Conservation (phyloP, 176 grass and related monocot genomes). For the Triticum aestivum region DNA sequence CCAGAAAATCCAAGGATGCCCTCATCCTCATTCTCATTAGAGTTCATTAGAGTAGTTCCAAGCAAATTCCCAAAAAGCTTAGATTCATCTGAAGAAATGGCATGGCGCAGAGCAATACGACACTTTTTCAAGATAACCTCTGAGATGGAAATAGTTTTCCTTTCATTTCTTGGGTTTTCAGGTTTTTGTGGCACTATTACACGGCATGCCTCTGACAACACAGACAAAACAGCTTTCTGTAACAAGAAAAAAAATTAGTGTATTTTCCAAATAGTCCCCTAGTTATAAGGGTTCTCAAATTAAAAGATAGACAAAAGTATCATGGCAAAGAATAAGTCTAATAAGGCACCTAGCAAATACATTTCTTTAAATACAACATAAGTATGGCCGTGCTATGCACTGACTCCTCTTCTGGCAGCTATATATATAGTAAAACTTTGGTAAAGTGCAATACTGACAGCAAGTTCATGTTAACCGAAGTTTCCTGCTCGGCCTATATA, state of each 20-base stretch:
- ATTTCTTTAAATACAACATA: slow-evolving; percentile 5
- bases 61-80: slow-evolving; percentile 95
- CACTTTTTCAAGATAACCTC: slow-evolving; percentile 84
- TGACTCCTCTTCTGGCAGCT: neutral
- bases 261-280: neutral
- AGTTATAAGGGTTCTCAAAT: neutral
- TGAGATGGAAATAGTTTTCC: slow-evolving; percentile 65
- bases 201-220: slow-evolving; percentile 68
- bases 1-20: slow-evolving; percentile 97
- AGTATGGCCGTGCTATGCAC: slow-evolving; percentile 5
- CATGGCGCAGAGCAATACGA: slow-evolving; percentile 63
- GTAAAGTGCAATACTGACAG: neutral
- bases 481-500: neutral
- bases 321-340: slow-evolving; percentile 18
- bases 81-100: slow-evolving; percentile 76
- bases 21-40: slow-evolving; percentile 90
- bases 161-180: slow-evolving; percentile 54
- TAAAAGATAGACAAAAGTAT: slow-evolving; percentile 12
- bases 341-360: neutral
- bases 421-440: neutral
- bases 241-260: slow-evolving; percentile 30
- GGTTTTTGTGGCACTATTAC: slow-evolving; percentile 44
- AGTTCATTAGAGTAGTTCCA: slow-evolving; percentile 78
- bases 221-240: slow-evolving; percentile 92
- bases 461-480: slow-evolving; percentile 16